Base-by-base conservation (phyloP, 1,284 basidiomycete species). In the Ustilago trichophora region DNA sequence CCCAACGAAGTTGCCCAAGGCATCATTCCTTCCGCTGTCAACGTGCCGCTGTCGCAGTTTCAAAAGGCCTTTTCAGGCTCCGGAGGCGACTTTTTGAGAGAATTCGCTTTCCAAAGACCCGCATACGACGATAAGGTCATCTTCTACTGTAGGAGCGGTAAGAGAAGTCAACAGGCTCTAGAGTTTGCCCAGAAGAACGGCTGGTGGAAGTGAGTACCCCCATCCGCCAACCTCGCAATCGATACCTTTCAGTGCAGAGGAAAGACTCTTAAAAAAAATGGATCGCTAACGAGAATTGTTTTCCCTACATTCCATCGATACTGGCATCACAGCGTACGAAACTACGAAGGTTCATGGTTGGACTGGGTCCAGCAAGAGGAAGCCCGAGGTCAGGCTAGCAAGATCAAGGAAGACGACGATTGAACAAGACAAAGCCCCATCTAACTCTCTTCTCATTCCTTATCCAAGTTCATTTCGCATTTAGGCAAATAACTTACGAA, bases 141-240 rank as follows among this genome's bases (percentile, higher is more conserved):
- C 32, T 95, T 98, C 82, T 98, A 96, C 84, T 99, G 96, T 83
- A 87, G 94, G 52, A 92, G 91, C 55, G 96, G 96, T 9, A 89
- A 88, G 82, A 87, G 96, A 42, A 91, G 90, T 58, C 85, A 89
- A 5, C 88, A 88, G 18, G 95, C 96, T 0, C 85, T 89, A 52
- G 92, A 97, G 77, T 85, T 92, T 42, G 92, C 93, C 0, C 88
- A 87, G 76, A 85, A 89, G 68, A 90, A 90, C 77, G 94, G 95
- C 9, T 98, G 88, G 82, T 87, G 85, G n/a, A n/a, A n/a, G n/a
- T n/a, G n/a, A n/a, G n/a, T n/a, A n/a, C n/a, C n/a, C n/a, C n/a
- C n/a, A n/a, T n/a, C n/a, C n/a, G n/a, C n/a, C n/a, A n/a, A n/a
- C n/a, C n/a, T n/a, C n/a, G n/a, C n/a, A n/a, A n/a, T n/a, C n/a